A percentile compares a stretch with the other conserved stretches of the same genome.
Conservation (phyloP, 495 filamentous ascomycete genomes). For the Xylaria scruposa region DNA sequence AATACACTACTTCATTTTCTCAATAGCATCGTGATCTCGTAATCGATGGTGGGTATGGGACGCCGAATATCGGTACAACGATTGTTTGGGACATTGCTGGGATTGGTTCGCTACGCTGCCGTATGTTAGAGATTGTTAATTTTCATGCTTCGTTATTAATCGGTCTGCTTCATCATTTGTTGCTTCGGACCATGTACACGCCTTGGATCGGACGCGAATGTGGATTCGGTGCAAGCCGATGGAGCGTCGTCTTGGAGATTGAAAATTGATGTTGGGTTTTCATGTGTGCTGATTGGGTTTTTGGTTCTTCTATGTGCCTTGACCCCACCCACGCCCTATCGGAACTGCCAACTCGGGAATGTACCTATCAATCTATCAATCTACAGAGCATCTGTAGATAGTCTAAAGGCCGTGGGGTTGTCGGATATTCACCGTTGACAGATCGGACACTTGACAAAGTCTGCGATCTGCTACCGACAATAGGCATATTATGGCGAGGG, state of each 20-base stretch:
- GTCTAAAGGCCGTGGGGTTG: neutral
- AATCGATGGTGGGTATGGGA: neutral
- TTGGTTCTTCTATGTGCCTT: neutral
- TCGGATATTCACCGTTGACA: neutral
- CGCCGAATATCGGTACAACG: slow-evolving; percentile 15
- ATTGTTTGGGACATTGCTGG: neutral
- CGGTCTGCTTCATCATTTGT: neutral
- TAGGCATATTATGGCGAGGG: neutral
- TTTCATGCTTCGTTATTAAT: neutral
- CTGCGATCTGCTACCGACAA: slow-evolving; percentile 1
- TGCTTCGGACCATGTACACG: neutral
- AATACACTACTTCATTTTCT: neutral
- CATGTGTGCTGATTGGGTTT: neutral
- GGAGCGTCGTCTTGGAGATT: neutral
- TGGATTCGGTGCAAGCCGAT: neutral
- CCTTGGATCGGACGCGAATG: neutral
- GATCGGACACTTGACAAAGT: neutral
- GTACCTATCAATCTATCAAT: neutral
- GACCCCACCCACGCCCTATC: neutral
- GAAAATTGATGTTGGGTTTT: neutral
- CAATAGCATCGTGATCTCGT: slow-evolving; percentile 2
- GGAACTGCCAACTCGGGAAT: neutral
- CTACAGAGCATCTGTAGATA: neutral
- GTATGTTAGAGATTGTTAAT: neutral
- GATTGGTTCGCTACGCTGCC: slow-evolving; percentile 1